Conservation (phyloP, 2,329 filamentous ascomycete species). For the Lojkania enalia region DNA sequence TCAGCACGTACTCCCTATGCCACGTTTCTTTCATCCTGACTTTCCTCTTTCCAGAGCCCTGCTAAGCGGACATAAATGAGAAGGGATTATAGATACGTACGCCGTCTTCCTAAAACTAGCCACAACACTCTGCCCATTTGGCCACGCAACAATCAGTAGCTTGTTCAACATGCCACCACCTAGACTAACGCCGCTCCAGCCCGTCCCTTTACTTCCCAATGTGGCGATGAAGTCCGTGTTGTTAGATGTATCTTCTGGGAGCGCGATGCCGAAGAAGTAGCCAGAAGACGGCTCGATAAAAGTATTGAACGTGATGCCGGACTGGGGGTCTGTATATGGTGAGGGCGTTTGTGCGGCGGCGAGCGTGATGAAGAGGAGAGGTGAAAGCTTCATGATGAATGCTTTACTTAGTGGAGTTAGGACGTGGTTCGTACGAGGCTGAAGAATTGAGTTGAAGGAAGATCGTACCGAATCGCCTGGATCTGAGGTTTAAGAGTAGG, state of each 20-base stretch:
- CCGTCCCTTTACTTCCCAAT: slow-evolving; percentile 52
- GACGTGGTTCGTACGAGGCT: neutral
- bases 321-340: slow-evolving; percentile 32
- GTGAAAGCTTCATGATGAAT: slow-evolving; percentile 25
- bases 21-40: slow-evolving; percentile 1
- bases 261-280: slow-evolving; percentile 54
- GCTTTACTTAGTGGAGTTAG: neutral
- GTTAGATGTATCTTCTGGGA: slow-evolving; percentile 47
- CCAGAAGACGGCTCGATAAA: slow-evolving; percentile 36
- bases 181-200: slow-evolving; percentile 56
- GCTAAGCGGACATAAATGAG: neutral
- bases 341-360: slow-evolving; percentile 22
- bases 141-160: slow-evolving; percentile 56
- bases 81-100: slow-evolving; percentile 23
- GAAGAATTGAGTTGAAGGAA: neutral
- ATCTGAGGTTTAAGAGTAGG: too few species aligned
- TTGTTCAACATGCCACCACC: slow-evolving; percentile 53
- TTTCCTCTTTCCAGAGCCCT: neutral
- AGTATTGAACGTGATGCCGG: slow-evolving; percentile 31
- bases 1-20: neutral
- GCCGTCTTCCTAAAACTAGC: slow-evolving; percentile 50
- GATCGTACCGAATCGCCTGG: neutral
- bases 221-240: slow-evolving; percentile 58
- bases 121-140: slow-evolving; percentile 51
- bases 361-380: slow-evolving; percentile 15